These are phyloP conservation scores for Trichomonascaceae sp. DNA, from an alignment of 1,139 yeast species.

Conservation along the genomic window DNA sequence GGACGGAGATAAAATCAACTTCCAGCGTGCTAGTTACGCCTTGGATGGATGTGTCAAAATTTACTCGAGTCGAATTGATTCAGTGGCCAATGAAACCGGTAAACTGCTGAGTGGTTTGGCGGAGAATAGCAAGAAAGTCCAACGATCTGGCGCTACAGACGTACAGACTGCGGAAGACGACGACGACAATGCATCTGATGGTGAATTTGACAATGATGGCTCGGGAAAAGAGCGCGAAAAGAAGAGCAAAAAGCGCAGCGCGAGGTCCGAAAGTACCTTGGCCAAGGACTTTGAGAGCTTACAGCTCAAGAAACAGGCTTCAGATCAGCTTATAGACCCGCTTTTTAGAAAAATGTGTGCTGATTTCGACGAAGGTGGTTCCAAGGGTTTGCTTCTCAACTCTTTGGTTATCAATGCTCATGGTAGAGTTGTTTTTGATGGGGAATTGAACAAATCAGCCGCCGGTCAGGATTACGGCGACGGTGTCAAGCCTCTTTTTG, in stretches of 20 bases:
- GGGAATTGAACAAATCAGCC: conserved; percentile 26
- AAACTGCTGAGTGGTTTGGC: conserved; percentile 71
- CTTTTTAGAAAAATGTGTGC: conserved; percentile 82
- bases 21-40: conserved; percentile 73
- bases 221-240: conserved; percentile 14
- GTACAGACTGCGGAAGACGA: conserved; percentile 30
- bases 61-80: conserved; percentile 80
- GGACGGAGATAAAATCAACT: conserved; percentile 60
- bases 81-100: conserved; percentile 89
- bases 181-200: conserved; percentile 27
- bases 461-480: conserved; percentile 20
- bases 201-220: conserved; percentile 24
- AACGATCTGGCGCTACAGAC: conserved; percentile 25
- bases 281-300: conserved; percentile 53
- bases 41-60: conserved; percentile 83
- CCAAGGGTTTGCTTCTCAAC: conserved; percentile 73
- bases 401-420: conserved; percentile 53
- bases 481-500: conserved; percentile 17
- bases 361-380: conserved; percentile 94
- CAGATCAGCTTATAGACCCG: conserved; percentile 79
- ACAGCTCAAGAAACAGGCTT: conserved; percentile 64
- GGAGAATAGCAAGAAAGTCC: conserved; percentile 27
- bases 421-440: conserved; percentile 62
- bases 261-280: conserved; percentile 41
- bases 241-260: conserved; percentile 17